Conservation (phyloP, 2,329 filamentous ascomycete species). For the Colletotrichum endophyticum region DNA sequence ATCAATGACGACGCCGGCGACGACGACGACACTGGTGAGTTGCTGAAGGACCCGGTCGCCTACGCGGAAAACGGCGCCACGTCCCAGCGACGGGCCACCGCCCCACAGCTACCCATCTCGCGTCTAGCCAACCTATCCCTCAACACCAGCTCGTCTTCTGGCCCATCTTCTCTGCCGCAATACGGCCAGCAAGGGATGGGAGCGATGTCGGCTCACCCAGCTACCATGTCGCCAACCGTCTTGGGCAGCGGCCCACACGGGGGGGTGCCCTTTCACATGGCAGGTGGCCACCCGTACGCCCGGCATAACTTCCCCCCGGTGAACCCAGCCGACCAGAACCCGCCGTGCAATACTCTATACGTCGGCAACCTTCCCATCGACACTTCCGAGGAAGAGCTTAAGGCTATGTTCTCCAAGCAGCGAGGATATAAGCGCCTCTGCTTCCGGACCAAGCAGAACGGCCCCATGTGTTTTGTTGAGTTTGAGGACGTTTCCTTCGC, state of each 20-base stretch:
- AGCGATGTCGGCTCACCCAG: conserved; percentile 42
- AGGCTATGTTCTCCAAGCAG: conserved; percentile 90
- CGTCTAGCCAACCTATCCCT: conserved; percentile 75
- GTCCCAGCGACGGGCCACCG: conserved; percentile 69
- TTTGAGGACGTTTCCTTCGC: conserved; percentile 94
- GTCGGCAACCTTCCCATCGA: conserved; percentile 95
- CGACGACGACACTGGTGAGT: conserved; percentile 73
- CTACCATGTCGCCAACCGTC: conserved; percentile 61
- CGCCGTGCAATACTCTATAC: conserved; percentile 96
- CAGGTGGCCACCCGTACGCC: conserved; percentile 29
- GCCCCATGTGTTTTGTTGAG: conserved; percentile 98
- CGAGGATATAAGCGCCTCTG: conserved; percentile 94
- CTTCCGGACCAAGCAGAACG: conserved; percentile 93
- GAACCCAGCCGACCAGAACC: conserved; percentile 95
- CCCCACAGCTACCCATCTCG: conserved; percentile 71
- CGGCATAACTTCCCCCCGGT: conserved; percentile 76
- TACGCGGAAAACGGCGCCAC: conserved; percentile 72
- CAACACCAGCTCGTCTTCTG: conserved; percentile 61
- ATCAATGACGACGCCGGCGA: conserved; percentile 70
- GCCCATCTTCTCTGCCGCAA: conserved; percentile 58
- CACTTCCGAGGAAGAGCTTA: conserved; percentile 94
- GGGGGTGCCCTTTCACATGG: conserved; percentile 37
- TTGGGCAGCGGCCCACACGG: conserved; percentile 46
- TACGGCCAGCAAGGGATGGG: conserved; percentile 38
- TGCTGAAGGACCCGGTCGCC: conserved; percentile 75